Evolutionary conservation across 805 yeast species (phyloP), one percentile per base, ranked within the genome.

Genomic region (Cyberlindnera saturnus): DNA sequence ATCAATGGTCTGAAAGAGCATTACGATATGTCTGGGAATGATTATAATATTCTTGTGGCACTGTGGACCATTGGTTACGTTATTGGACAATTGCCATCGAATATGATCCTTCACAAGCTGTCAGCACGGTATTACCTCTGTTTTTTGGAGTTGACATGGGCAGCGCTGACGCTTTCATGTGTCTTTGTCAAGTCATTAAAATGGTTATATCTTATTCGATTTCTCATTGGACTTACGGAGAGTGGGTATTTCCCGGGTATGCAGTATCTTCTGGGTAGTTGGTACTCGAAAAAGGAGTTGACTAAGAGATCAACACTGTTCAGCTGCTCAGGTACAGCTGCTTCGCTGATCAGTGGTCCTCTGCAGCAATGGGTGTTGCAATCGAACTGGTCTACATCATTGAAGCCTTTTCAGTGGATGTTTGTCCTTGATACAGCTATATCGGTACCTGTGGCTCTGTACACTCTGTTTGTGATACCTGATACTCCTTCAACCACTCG

Each of bases 41-140:
- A 74, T 43, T 67, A 65, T 46, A 73, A 74, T 47, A 69, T 66
- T 45, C 49, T 72, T 51, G 54, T 58, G 9, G 64, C 76, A 1
- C 46, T 66, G 30, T 73, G 70, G 69, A 67, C 77, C 1, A 69
- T 69, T n/a, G 79, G 79, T 5, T 73, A 73, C 43, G 65, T 72
- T 34, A 52, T 74, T 38, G 77, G 77, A 2, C 74, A 69, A 44
- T 59, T 73, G 19, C 78, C 78, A 5, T 65, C 75, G 1, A 66
- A 66, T 32, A 50, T 60, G 41, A 52, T 73, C 14, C 52, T 71
- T 34, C 70, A 65, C 32, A 34, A 38, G 26, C 18, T 43, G 14
- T 47, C 71, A 6, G 71, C 74, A 10, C 51, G 74, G 26, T 70
- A 57, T 46, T 71, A 67, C 42, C 55, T 73, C 34, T 74, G 73